These are phyloP conservation scores for Elsinoe necatrix DNA, from an alignment of 2,329 filamentous ascomycete species.

Conservation along the genomic window DNA sequence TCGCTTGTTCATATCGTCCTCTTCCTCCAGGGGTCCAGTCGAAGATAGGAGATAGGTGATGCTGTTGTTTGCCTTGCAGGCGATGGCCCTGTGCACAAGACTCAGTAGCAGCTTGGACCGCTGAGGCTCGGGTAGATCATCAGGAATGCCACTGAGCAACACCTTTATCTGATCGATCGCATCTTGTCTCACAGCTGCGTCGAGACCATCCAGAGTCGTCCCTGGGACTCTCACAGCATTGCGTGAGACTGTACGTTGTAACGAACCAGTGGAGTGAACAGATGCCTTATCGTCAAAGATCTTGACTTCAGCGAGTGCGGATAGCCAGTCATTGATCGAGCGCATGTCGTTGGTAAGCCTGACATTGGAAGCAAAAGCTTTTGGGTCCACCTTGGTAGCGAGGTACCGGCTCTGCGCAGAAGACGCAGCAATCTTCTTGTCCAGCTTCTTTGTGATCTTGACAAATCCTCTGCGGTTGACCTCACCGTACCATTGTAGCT, in stretches of 20 bases:
- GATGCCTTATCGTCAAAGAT: conserved; percentile 67
- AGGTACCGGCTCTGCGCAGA: conserved; percentile 79
- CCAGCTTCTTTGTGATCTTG: conserved; percentile 98
- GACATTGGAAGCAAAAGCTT: conserved; percentile 72
- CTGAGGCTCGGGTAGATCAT: conserved; percentile 7
- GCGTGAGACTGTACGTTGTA: conserved; percentile 68
- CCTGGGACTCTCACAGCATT: conserved; percentile 64
- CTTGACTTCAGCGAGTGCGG: conserved; percentile 68
- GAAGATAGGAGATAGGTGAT: conserved; percentile 63
- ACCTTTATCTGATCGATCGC: conserved; percentile 49
- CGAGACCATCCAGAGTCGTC: conserved; percentile 60
- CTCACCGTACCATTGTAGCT: conserved; percentile 95
- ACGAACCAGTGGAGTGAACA: conserved; percentile 57
- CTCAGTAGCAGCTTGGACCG: conserved; percentile 56
- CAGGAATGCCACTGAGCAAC: conserved; percentile 35
- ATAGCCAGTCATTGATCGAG: conserved; percentile 84
- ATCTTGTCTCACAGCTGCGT: conserved; percentile 63
- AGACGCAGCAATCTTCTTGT: conserved; percentile 78
- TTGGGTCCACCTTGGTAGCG: conserved; percentile 80
- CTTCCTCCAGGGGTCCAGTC: conserved; percentile 67
- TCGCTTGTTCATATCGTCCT: conserved; percentile 85
- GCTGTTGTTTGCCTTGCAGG: conserved; percentile 57
- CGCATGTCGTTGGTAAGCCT: conserved; percentile 52
- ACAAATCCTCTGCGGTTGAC: conserved; percentile 91
- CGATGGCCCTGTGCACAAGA: conserved; percentile 68